Percentiles rank a stretch among this genome's conserved stretches.
phyloP scores from a whole-genome alignment of 1,284 basidiomycete species.

The Coniferiporia sulphurascens region DNA sequence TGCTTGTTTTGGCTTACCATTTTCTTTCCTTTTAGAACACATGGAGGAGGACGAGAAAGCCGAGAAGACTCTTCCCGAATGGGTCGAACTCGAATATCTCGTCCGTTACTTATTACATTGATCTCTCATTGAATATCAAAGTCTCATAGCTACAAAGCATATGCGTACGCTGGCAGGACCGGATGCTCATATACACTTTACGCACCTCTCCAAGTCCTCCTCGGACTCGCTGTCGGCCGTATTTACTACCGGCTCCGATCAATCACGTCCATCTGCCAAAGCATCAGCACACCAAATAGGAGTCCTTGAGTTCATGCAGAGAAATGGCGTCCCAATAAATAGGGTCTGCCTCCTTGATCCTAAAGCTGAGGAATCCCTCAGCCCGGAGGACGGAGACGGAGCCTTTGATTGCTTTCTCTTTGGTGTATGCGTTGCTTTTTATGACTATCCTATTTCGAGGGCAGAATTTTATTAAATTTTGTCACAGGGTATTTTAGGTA shows the following conservation, averaged over 20 bases:
- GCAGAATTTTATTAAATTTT: neutral
- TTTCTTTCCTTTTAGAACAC: slow-evolving; percentile 56
- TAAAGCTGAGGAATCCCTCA: slow-evolving; percentile 63
- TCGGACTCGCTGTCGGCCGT: slow-evolving; percentile 49
- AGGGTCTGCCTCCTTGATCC: slow-evolving; percentile 88
- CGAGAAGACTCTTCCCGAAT: slow-evolving; percentile 70
- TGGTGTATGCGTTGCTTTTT: slow-evolving; percentile 45
- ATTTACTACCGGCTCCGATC: slow-evolving; percentile 28
- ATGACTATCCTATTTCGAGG: neutral
- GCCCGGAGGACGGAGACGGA: slow-evolving; percentile 70
- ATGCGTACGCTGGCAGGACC: slow-evolving; percentile 78
- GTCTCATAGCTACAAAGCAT: slow-evolving; percentile 38
- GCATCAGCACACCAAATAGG: slow-evolving; percentile 57
- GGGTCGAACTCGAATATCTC: slow-evolving; percentile 84
- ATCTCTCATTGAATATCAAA: neutral
- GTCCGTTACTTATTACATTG: slow-evolving; percentile 26
- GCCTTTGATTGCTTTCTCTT: slow-evolving; percentile 84
- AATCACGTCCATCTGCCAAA: slow-evolving; percentile 31
- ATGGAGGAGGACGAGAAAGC: slow-evolving; percentile 91
- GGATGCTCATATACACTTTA: slow-evolving; percentile 70
- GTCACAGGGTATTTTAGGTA: slow-evolving; percentile 58
- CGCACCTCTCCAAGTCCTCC: slow-evolving; percentile 73
- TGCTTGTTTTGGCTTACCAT: neutral
- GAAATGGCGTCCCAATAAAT: slow-evolving; percentile 44
- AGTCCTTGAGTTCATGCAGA: slow-evolving; percentile 62